These are phyloP conservation scores for Suillus sp. DNA, from an alignment of 768 basidiomycete genomes.

Conservation along the genomic window DNA sequence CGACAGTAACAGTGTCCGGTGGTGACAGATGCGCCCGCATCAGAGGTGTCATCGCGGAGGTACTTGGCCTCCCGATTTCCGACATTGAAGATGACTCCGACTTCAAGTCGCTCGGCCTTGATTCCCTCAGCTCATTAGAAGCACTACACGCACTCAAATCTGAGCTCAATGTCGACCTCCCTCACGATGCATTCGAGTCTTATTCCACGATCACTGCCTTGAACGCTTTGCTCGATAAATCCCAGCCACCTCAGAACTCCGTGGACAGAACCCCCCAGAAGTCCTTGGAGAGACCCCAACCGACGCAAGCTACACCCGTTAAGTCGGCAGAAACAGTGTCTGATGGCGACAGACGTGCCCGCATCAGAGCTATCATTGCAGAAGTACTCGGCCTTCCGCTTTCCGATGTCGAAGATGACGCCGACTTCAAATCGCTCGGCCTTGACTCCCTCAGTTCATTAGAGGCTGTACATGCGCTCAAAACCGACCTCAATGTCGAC, in stretches of 20 bases:
- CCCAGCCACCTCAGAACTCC: not conserved
- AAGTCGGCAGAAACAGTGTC: slow-evolving; percentile 22
- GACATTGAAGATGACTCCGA: slow-evolving; percentile 47
- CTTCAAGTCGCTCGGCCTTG: slow-evolving; percentile 56
- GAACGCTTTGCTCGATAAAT: slow-evolving; percentile 11
- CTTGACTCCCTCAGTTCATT: slow-evolving; percentile 68
- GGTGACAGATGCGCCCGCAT: slow-evolving; percentile 27
- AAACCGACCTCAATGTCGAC: slow-evolving; percentile 41
- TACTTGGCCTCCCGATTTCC: slow-evolving; percentile 39
- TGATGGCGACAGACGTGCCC: slow-evolving; percentile 24
- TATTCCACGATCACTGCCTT: slow-evolving; percentile 40
- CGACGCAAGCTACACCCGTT: not conserved
- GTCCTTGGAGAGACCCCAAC: not conserved
- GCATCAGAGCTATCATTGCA: slow-evolving; percentile 45
- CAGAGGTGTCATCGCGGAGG: slow-evolving; percentile 43
- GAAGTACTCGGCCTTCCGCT: slow-evolving; percentile 39
- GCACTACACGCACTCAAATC: slow-evolving; percentile 49
- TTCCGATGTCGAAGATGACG: slow-evolving; percentile 42
- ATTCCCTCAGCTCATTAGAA: slow-evolving; percentile 69
- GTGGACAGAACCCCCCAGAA: not conserved
- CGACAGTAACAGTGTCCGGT: slow-evolving; percentile 31
- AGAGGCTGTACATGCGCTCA: slow-evolving; percentile 55
- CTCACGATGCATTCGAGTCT: slow-evolving; percentile 44
- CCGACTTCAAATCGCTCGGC: slow-evolving; percentile 52
- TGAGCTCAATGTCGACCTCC: slow-evolving; percentile 44